Percentiles rank a stretch among this genome's conserved stretches.
These are phyloP conservation scores for Micractinium sp. DNA, from an alignment of 139 green algal genomes.

Conservation along the genomic window DNA sequence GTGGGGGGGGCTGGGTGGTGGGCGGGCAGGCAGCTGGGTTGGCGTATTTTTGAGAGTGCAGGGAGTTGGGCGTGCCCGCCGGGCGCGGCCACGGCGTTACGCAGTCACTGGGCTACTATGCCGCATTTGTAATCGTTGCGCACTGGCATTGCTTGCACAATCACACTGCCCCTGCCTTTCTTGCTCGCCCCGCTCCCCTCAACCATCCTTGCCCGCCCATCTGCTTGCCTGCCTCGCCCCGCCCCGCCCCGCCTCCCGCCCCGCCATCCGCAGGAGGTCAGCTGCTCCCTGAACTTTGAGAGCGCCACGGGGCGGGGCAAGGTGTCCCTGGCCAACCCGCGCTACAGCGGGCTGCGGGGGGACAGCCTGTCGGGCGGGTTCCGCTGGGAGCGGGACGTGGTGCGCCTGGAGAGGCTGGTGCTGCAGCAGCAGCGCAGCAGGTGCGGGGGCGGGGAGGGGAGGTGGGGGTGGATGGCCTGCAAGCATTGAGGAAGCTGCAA, in stretches of 20 bases:
- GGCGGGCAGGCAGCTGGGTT: too few relatives aligned
- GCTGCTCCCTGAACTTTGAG: conserved; percentile 77
- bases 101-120: too few relatives aligned
- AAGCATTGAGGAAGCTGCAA: too few relatives aligned
- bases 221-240: background rate
- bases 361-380: conserved; percentile 62
- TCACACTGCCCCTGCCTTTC: background rate
- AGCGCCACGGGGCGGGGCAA: conserved; percentile 60
- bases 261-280: conserved; percentile 42
- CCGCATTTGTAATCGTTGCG: background rate
- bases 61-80: background rate
- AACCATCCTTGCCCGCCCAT: background rate
- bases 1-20: background rate
- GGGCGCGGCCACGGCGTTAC: too few relatives aligned
- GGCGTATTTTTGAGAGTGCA: background rate
- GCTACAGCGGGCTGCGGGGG: conserved; percentile 76
- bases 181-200: background rate
- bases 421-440: conserved; percentile 75
- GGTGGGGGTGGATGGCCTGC: too few relatives aligned
- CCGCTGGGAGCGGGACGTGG: conserved; percentile 85
- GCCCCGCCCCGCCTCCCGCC: background rate
- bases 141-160: background rate
- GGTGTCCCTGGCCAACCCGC: conserved; percentile 59
- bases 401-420: conserved; percentile 84
- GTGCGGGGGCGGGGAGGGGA: too few relatives aligned